Percentiles rank a stretch among this genome's conserved stretches.
phyloP scores from a whole-genome alignment of 805 yeast species.

The Candida sanyiensis region DNA sequence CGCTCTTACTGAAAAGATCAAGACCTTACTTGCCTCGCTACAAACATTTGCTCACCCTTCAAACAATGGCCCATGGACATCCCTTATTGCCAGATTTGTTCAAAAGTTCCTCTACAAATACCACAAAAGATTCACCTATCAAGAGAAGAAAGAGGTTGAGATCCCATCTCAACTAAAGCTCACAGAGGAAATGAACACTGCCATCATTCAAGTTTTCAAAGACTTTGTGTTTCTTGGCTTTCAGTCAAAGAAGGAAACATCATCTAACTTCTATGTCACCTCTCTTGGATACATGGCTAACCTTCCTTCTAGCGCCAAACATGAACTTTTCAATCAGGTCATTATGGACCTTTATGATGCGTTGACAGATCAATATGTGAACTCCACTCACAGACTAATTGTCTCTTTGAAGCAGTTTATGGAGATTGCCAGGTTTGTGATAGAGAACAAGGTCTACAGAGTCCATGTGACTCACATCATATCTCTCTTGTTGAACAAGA shows the following conservation, averaged over 20 bases:
- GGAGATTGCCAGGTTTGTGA: slow-evolving; percentile 61
- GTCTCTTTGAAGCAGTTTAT: slow-evolving; percentile 67
- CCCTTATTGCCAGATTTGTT: slow-evolving; percentile 59
- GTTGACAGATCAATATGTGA: slow-evolving; percentile 52
- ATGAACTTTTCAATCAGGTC: slow-evolving; percentile 44
- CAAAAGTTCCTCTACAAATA: slow-evolving; percentile 52
- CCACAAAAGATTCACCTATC: slow-evolving; percentile 50
- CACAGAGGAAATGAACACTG: slow-evolving; percentile 29
- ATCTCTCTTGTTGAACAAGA: slow-evolving; percentile 66
- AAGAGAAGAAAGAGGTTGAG: slow-evolving; percentile 32
- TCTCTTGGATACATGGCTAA: slow-evolving; percentile 55
- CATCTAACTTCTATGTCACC: slow-evolving; percentile 51
- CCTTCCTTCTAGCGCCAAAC: slow-evolving; percentile 42
- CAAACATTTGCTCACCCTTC: slow-evolving; percentile 90
- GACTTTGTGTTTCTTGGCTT: slow-evolving; percentile 56
- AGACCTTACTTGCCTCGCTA: slow-evolving; percentile 57
- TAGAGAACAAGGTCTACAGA: slow-evolving; percentile 54
- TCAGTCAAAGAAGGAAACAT: slow-evolving; percentile 63
- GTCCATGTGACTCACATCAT: slow-evolving; percentile 75
- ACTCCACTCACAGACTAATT: slow-evolving; percentile 73
- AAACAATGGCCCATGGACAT: slow-evolving; percentile 85
- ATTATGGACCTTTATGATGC: slow-evolving; percentile 75
- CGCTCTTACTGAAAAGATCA: slow-evolving; percentile 44
- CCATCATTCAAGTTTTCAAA: slow-evolving; percentile 40
- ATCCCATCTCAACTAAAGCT: slow-evolving; percentile 17